These are phyloP conservation scores for Exserohilum rostratum DNA, from an alignment of 2,329 filamentous ascomycete species.

Conservation along the genomic window DNA sequence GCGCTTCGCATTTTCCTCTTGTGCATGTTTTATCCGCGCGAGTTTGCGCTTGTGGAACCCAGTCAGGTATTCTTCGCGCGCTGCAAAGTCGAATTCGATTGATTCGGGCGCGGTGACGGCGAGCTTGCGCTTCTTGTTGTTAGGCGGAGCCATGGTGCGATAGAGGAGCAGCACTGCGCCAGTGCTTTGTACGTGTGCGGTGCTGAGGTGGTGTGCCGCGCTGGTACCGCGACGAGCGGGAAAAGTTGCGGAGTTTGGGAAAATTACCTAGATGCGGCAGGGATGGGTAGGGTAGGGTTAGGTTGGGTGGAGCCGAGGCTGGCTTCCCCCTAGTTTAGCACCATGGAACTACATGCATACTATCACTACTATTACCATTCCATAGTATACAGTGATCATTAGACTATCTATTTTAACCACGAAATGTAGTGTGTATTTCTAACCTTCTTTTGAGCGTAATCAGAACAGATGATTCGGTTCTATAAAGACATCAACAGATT, in stretches of 20 bases:
- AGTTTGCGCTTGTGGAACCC: slow-evolving; percentile 97
- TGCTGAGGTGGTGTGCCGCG: slow-evolving; percentile 5
- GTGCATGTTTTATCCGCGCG: slow-evolving; percentile 81
- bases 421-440: too few relatives aligned
- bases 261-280: slow-evolving; percentile 31
- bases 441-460: not conserved
- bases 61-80: slow-evolving; percentile 85
- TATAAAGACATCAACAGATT: not conserved
- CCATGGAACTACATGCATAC: not conserved
- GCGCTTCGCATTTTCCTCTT: slow-evolving; percentile 78
- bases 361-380: not conserved
- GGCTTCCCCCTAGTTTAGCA: not conserved
- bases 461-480: not conserved
- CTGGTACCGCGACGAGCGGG: not conserved
- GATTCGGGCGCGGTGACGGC: slow-evolving; percentile 67
- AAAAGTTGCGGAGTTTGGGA: slow-evolving; percentile 18
- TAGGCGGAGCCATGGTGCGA: slow-evolving; percentile 20
- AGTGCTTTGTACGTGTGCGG: not conserved
- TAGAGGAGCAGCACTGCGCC: too few relatives aligned
- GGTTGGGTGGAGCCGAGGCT: slow-evolving; percentile 16
- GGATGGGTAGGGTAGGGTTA: slow-evolving; percentile 15
- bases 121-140: slow-evolving; percentile 44
- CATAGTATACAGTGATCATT: not conserved
- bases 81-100: slow-evolving; percentile 80
- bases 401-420: not conserved